These are phyloP conservation scores for Barnettozyma vustinii DNA, from an alignment of 805 yeast species.

Conservation along the genomic window DNA sequence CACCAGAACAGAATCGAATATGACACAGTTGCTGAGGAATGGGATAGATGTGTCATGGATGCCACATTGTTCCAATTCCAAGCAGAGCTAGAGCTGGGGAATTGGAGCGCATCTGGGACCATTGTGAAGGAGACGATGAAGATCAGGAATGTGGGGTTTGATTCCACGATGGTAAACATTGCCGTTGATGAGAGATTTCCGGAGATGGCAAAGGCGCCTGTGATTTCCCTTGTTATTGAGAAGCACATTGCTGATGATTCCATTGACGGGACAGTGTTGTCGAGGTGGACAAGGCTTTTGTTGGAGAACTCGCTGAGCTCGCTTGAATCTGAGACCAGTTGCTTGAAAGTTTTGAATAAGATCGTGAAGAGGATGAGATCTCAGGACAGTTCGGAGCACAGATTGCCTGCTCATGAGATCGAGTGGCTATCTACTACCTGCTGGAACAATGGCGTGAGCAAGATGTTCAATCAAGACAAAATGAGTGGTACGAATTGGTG, in stretches of 20 bases:
- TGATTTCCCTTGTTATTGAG: conserved; percentile 20
- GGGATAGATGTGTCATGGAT: conserved; percentile 22
- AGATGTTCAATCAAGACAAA: conserved; percentile 19
- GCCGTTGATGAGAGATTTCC: conserved; percentile 16
- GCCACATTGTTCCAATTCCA: conserved; percentile 23
- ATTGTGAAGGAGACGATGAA: conserved; percentile 19
- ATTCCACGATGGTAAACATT: conserved; percentile 20
- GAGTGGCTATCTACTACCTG: conserved; percentile 33
- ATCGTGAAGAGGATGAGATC: conserved; percentile 5
- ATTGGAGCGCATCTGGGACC: conserved; percentile 18
- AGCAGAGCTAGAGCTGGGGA: conserved; percentile 20
- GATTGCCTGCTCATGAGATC: conserved; percentile 25
- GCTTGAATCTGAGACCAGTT: conserved; percentile 6
- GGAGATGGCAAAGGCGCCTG: conserved; percentile 12
- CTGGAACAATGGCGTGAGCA: conserved; percentile 36
- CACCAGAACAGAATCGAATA: conserved; percentile 10
- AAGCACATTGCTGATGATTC: conserved; percentile 18
- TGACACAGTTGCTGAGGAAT: conserved; percentile 10
- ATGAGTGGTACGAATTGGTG: conserved; percentile 26
- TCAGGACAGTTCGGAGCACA: conserved; percentile 3
- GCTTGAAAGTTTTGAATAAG: conserved; percentile 10
- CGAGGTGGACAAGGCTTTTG: conserved; percentile 27
- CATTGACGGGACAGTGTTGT: conserved; percentile 15
- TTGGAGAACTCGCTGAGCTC: conserved; percentile 14
- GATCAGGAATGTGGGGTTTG: conserved; percentile 17